Conservation (phyloP, 2,329 filamentous ascomycete genomes). For the Calonectria montana region DNA sequence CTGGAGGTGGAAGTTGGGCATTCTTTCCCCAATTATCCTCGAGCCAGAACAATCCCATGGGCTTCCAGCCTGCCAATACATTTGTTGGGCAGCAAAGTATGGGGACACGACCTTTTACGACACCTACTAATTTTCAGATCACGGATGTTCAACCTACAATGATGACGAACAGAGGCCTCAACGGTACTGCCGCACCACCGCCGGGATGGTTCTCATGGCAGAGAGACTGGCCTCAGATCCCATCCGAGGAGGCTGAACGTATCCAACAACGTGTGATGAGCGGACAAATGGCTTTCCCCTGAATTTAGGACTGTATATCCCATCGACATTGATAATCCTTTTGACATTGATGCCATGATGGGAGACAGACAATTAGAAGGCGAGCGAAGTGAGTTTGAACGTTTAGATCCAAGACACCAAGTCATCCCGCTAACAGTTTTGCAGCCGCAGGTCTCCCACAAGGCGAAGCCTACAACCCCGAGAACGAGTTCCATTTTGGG, state of each 20-base stretch:
- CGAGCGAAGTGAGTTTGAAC: neutral
- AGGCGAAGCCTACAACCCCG: neutral
- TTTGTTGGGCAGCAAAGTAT: neutral
- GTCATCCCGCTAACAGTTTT: neutral
- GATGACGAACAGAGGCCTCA: neutral
- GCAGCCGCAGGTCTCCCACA: neutral
- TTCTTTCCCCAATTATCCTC: neutral
- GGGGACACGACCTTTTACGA: neutral
- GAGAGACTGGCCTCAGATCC: neutral
- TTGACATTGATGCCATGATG: neutral
- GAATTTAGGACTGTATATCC: neutral
- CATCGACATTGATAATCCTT: constrained; percentile 13
- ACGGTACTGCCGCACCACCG: neutral
- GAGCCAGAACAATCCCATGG: neutral
- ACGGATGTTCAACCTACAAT: neutral
- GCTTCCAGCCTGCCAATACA: neutral
- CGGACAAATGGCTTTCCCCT: neutral
- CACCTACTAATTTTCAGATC: neutral
- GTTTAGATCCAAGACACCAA: neutral
- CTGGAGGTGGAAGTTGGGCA: neutral
- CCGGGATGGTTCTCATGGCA: neutral
- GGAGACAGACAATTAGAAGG: neutral
- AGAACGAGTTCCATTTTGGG: neutral
- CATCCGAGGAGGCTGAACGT: neutral
- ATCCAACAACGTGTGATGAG: neutral